Evolutionary conservation across 1,284 basidiomycete species (phyloP), one percentile per base, ranked within the genome.

Genomic region (Ustilago cynodontis): DNA sequence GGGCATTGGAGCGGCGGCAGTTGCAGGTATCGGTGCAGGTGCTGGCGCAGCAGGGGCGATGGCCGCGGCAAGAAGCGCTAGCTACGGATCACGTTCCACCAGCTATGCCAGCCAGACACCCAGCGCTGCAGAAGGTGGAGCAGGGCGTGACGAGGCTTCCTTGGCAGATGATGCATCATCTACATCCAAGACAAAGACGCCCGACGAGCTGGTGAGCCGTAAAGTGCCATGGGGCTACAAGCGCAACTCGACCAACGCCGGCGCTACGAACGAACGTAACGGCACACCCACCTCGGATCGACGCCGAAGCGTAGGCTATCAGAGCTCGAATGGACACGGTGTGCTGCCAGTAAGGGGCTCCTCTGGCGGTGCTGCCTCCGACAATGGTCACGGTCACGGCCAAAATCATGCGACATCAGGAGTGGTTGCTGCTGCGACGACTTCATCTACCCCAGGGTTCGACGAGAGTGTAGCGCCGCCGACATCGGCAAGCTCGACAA

Each of bases 161-260:
- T 10, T 52, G 33, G 62, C 54, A 16, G 71, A 68, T 35, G 71
- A 73, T 35, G 58, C 62, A n/a, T 69, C 61, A 11, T 41, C 71
- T 7, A 59, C 61, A 4, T 68, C 65, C 51, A 69, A 62, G 47
- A 29, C 57, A 43, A 68, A 65, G 43, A 26, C 58, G 5, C 16
- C 60, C 3, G 72, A 76, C 8, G 76, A 77, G 49, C 58, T 76
- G 26, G 73, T 75, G n/a, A 80, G 80, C 53, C 72, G 80, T 41
- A 82, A 82, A 37, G 71, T 83, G 20, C 80, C 80, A 13, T 82
- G 78, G 78, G 69, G 72, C 29, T 82, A 82, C 54, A 75, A 74
- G 28, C 69, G 78, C 37, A 68, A 66, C 22, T 80, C 78, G 24
- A 59, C 68, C 31, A 71, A 64, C 54, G 37, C 58, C 11, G 45